Evolutionary conservation across 75 land plant genomes (phyloP).

Genomic region (Sequoiadendron giganteum): DNA sequence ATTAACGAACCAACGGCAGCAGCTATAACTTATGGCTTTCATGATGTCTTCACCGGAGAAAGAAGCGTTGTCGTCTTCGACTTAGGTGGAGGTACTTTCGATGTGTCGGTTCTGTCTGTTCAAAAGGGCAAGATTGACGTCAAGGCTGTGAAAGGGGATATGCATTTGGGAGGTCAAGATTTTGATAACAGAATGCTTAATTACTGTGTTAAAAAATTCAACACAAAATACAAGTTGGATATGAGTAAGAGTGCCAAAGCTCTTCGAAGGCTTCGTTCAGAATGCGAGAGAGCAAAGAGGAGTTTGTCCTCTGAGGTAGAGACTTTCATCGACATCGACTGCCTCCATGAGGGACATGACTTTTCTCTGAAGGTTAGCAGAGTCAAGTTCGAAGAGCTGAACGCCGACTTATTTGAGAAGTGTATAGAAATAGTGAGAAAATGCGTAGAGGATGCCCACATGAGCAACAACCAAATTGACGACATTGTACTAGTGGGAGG

Average conservation of each 20-base stretch:
- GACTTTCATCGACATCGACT: no score
- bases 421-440: conserved; percentile 32
- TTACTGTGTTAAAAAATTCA: conserved; percentile 31
- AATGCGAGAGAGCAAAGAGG: no score
- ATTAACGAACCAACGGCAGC: conserved; percentile 21
- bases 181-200: conserved; percentile 37
- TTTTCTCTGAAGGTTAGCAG: conserved; percentile 20
- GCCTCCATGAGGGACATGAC: neutral
- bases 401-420: conserved; percentile 31
- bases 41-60: neutral
- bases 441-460: conserved; percentile 20
- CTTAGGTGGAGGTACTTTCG: conserved; percentile 30
- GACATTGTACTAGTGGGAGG: conserved; percentile 50
- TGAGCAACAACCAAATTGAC: conserved; percentile 30
- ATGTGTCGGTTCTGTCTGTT: conserved; percentile 32
- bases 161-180: conserved; percentile 38
- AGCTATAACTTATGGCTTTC: neutral
- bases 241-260: conserved; percentile 25
- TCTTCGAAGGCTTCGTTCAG: conserved; percentile 17
- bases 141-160: conserved; percentile 12
- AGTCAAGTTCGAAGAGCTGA: conserved; percentile 32
- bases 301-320: no score
- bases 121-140: conserved; percentile 33
- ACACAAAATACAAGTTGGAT: conserved; percentile 24
- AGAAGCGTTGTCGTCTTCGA: conserved; percentile 21